Percentiles rank a stretch among this genome's conserved stretches.
phyloP scores from a whole-genome alignment of 129 eudicot genomes.

The Flaveria bidentis region DNA sequence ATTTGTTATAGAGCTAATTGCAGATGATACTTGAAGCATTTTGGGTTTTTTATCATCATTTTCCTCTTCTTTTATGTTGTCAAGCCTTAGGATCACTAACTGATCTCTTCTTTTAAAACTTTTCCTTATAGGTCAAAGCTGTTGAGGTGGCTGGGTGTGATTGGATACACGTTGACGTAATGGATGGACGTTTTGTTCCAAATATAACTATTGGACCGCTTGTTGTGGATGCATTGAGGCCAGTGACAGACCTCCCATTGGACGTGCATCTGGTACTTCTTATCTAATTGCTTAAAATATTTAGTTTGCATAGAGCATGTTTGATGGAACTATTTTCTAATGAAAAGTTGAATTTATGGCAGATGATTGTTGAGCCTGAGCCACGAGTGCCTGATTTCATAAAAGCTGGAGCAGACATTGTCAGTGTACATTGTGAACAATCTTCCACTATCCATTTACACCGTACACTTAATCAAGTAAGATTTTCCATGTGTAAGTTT shows the following conservation, averaged over 20 bases:
- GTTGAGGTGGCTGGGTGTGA: constrained; percentile 95
- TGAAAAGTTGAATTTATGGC: constrained; percentile 33
- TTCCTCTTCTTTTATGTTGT: not conserved
- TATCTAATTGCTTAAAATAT: no score
- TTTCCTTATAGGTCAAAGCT: constrained; percentile 75
- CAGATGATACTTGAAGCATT: not conserved
- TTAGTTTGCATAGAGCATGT: no score
- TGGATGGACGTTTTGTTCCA: constrained; percentile 99
- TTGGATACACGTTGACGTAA: constrained; percentile 99
- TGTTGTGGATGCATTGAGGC: constrained; percentile 85
- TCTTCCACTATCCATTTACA: constrained; percentile 97
- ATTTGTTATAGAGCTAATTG: not conserved
- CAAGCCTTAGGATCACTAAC: not conserved
- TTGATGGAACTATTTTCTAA: constrained; percentile 27
- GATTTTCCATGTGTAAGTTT: constrained; percentile 16
- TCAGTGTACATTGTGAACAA: constrained; percentile 96
- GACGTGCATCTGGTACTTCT: constrained; percentile 64
- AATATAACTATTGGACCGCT: constrained; percentile 98
- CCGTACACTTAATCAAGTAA: constrained; percentile 85
- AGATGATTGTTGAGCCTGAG: constrained; percentile 99
- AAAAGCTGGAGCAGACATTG: constrained; percentile 98
- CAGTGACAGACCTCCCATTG: constrained; percentile 94
- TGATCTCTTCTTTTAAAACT: not conserved
- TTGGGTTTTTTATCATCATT: not conserved
- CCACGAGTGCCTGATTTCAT: constrained; percentile 92